Conservation (phyloP, 768 basidiomycete genomes). For the Neoboletus magnificus region DNA sequence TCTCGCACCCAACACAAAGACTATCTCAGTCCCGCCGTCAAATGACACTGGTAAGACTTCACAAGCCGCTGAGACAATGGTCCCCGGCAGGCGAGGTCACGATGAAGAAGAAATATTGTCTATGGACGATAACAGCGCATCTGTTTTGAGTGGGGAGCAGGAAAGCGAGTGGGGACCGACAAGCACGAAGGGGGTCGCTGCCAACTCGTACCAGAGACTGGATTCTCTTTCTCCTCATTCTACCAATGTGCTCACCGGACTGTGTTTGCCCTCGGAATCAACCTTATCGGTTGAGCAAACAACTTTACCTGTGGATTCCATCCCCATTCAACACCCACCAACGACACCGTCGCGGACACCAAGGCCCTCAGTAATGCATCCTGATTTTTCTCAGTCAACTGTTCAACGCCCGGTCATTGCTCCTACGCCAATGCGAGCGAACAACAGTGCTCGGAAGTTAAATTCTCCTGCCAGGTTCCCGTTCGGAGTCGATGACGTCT, state of each 20-base stretch:
- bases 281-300: slow-evolving; percentile 16
- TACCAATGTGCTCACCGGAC: slow-evolving; percentile 37
- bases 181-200: background rate
- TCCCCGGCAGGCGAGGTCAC: background rate
- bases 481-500: slow-evolving; percentile 35
- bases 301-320: slow-evolving; percentile 3
- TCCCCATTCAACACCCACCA: slow-evolving; percentile 19
- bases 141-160: background rate
- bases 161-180: slow-evolving; percentile 37
- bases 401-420: slow-evolving; percentile 29
- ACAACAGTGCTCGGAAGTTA: slow-evolving; percentile 1
- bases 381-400: slow-evolving; percentile 15
- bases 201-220: slow-evolving; percentile 39
- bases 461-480: slow-evolving; percentile 35
- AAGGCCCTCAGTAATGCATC: slow-evolving; percentile 8
- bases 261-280: slow-evolving; percentile 29
- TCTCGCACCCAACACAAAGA: slow-evolving; percentile 8
- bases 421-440: slow-evolving; percentile 29
- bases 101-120: background rate
- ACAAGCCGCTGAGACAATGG: background rate
- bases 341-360: slow-evolving; percentile 19
- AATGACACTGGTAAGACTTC: slow-evolving; percentile 20
- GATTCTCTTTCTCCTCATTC: slow-evolving; percentile 63
- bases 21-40: slow-evolving; percentile 17
- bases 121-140: background rate